A percentile compares a stretch with the other conserved stretches of the same genome.
These are phyloP conservation scores for Daldinia sp. DNA, from an alignment of 2,329 filamentous ascomycete genomes.

Conservation along the genomic window DNA sequence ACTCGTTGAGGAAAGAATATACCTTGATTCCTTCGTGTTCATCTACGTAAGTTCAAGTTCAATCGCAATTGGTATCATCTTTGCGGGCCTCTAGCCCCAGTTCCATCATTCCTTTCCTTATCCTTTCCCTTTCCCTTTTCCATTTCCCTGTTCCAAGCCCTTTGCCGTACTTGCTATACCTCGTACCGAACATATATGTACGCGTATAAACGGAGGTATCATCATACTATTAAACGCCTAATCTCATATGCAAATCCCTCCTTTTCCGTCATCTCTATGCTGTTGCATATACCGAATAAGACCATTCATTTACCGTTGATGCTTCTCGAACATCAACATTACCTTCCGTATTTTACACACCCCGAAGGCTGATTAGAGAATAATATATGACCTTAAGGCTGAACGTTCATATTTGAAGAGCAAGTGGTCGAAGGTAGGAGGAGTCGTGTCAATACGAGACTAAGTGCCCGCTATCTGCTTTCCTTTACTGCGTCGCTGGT, in stretches of 20 bases:
- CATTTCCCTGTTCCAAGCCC: conserved; percentile 14
- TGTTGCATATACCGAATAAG: conserved; percentile 8
- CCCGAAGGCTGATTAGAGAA: neutral
- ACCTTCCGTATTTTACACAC: neutral
- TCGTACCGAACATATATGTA: conserved; percentile 2
- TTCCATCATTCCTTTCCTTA: conserved; percentile 30
- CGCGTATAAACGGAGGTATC: conserved; percentile 33
- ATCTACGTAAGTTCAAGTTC: neutral
- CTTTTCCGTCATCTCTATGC: conserved; percentile 11
- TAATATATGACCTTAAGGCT: conserved; percentile 1
- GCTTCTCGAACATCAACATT: neutral
- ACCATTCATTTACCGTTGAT: neutral
- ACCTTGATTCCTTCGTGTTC: neutral
- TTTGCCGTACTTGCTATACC: conserved; percentile 19
- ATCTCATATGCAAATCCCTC: conserved; percentile 30
- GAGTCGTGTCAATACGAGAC: neutral
- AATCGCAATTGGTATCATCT: conserved; percentile 32
- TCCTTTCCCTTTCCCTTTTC: conserved; percentile 21
- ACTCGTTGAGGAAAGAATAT: neutral
- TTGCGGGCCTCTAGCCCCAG: conserved; percentile 31
- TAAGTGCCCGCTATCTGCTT: conserved; percentile 35
- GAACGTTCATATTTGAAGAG: conserved; percentile 1
- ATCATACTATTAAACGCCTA: conserved; percentile 39
- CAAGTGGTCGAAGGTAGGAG: neutral
- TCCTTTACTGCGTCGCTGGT: conserved; percentile 37